Base-by-base conservation (phyloP, 73 alveolate genomes). In the Durusdinium trenchii region DNA sequence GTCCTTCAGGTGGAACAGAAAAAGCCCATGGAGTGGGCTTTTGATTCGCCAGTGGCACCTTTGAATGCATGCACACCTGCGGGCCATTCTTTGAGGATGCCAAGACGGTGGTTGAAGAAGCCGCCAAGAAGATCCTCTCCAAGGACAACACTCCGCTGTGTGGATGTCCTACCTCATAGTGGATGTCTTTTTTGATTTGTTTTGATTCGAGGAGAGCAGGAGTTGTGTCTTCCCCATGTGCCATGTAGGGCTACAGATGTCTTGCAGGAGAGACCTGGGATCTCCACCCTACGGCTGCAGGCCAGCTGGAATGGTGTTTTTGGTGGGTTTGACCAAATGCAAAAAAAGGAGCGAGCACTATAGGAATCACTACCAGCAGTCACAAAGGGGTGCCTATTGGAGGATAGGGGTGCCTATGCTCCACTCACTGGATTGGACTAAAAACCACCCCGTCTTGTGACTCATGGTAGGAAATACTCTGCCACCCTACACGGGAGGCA, bases 81-180 rank as follows among this genome's bases (percentile, higher is more conserved):
- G n/a, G n/a, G n/a, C 20, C 28, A 54, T 12, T 54, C 20, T 20
- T 54, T 54, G 9, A 91, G 98, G 99, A 94, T 76, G 99, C 99
- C 83, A 73, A 76, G 67, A 94, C 99, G 32, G 93, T 94, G 51
- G 93, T 94, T 78, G 99, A 94, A 48, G 99, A 94, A 43, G 99
- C 99, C 1, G 99, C 99, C 84, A 94, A 94, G 67, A 94, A 94
- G 67, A 94, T 94, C 86, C 99, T 94, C 71, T 94, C 99, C 43
- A 94, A 94, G 99, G 99, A 93, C 50, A 18, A 40, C 51, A 7
- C 14, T 43, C 52, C 46, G 28, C 6, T 43, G 23, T 73, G 85
- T 46, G n/a, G 30, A 60, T n/a, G n/a, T n/a, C n/a, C n/a, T n/a
- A n/a, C n/a, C n/a, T n/a, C n/a, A n/a, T n/a, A n/a, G n/a, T n/a